Conservation (phyloP, 2,329 filamentous ascomycete species). For the Achaetomium macrosporum region DNA sequence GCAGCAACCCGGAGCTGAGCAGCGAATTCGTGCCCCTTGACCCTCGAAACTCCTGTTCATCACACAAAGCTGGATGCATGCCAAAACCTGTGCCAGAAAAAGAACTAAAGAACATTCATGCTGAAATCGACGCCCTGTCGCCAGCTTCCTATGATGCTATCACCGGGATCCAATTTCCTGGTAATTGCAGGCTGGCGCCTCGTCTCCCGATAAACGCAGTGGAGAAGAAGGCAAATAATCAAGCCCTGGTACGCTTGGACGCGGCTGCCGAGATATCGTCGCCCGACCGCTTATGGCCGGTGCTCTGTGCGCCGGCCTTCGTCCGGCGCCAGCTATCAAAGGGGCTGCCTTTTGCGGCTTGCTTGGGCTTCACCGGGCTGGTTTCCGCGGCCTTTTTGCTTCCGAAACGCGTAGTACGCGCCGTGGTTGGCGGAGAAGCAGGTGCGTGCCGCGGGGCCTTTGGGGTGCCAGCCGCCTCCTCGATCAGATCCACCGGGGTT, state of each 20-base stretch:
- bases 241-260: constrained; percentile 36
- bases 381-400: constrained; percentile 43
- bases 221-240: too few relatives aligned
- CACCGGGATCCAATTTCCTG: background rate
- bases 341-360: constrained; percentile 42
- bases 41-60: background rate
- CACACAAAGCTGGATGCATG: background rate
- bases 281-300: constrained; percentile 41
- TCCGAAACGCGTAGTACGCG: constrained; percentile 51
- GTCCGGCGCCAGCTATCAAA: constrained; percentile 65
- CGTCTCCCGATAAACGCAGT: background rate
- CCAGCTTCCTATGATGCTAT: constrained; percentile 4
- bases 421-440: constrained; percentile 57
- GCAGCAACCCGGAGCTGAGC: background rate
- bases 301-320: constrained; percentile 44
- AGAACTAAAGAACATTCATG: too few relatives aligned
- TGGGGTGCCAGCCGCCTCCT: constrained; percentile 41
- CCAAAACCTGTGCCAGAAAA: background rate
- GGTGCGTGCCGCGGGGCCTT: constrained; percentile 51
- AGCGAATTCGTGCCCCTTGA: background rate
- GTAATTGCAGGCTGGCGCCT: too few relatives aligned
- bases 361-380: constrained; percentile 37
- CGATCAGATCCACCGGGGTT: constrained; percentile 35
- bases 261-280: constrained; percentile 29
- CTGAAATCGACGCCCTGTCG: too few relatives aligned